phyloP scores from a whole-genome alignment of 2,329 filamentous ascomycete species.

The Penicillium sp. region DNA sequence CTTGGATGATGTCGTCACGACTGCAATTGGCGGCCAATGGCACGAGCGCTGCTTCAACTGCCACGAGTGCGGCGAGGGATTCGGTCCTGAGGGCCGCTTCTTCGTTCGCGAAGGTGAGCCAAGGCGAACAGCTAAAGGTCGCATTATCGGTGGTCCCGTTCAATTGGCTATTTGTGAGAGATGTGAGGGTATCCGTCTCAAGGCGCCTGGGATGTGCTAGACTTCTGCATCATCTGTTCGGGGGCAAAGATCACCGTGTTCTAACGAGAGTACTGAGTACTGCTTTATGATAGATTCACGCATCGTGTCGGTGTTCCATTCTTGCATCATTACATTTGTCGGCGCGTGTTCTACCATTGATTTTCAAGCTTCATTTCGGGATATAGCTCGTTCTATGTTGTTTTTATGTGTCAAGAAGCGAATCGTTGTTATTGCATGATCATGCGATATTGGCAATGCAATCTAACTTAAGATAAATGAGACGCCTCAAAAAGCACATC shows the following conservation, averaged over 20 bases:
- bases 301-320: slow-evolving; percentile 15
- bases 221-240: not conserved
- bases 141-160: slow-evolving; percentile 47
- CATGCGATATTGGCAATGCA: slow-evolving; percentile 17
- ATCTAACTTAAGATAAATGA: slow-evolving; percentile 13
- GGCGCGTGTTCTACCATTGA: slow-evolving; percentile 4
- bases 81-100: slow-evolving; percentile 58
- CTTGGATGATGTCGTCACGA: slow-evolving; percentile 83
- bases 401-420: slow-evolving; percentile 9
- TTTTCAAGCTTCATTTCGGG: slow-evolving; percentile 2
- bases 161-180: slow-evolving; percentile 59
- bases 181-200: slow-evolving; percentile 61
- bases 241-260: not conserved
- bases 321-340: slow-evolving; percentile 11
- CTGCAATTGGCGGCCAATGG: slow-evolving; percentile 88
- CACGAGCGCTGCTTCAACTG: slow-evolving; percentile 90
- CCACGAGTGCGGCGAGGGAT: slow-evolving; percentile 58
- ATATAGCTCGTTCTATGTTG: not conserved
- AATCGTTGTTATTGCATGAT: slow-evolving; percentile 10
- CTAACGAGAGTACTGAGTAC: slow-evolving; percentile 6
- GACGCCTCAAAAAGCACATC: slow-evolving; percentile 9
- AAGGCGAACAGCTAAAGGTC: slow-evolving; percentile 44
- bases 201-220: slow-evolving; percentile 46
- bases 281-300: slow-evolving; percentile 18
- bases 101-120: slow-evolving; percentile 57